phyloP scores from a whole-genome alignment of 192 early-diverging fungal genomes.

The Glomus cerebriforme region DNA sequence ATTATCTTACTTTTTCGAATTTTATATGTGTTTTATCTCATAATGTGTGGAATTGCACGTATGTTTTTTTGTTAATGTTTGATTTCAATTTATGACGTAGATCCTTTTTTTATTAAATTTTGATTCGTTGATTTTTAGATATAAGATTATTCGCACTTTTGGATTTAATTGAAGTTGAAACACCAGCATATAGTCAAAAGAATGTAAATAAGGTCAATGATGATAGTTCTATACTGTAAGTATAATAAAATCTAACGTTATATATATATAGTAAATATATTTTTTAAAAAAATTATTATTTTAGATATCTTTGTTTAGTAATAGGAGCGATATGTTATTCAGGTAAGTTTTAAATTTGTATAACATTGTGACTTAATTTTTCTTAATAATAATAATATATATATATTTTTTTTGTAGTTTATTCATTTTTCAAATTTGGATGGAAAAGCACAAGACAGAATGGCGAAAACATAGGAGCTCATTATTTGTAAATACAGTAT shows the following conservation, averaged over 20 bases:
- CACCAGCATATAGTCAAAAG: background rate
- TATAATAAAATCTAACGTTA: too few relatives aligned
- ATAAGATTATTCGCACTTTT: background rate
- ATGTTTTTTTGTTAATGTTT: too few relatives aligned
- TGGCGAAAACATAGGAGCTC: background rate
- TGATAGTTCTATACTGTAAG: background rate
- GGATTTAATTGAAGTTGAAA: background rate
- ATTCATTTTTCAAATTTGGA: background rate
- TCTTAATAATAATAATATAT: too few relatives aligned
- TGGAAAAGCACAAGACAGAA: background rate
- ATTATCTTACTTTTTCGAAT: too few relatives aligned
- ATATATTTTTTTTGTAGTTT: background rate
- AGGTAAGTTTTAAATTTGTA: background rate
- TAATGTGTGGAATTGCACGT: background rate
- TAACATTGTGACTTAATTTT: background rate
- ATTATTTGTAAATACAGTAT: background rate
- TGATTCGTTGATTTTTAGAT: background rate
- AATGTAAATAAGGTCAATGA: background rate
- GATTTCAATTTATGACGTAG: background rate
- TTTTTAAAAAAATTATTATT: too few relatives aligned
- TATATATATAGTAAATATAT: too few relatives aligned
- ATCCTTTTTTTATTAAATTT: too few relatives aligned
- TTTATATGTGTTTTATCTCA: background rate
- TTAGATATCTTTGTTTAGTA: background rate
- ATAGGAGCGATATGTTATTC: background rate